Evolutionary conservation across 345 rosid species (phyloP).

Genomic region (Melaleuca quinquenervia): DNA sequence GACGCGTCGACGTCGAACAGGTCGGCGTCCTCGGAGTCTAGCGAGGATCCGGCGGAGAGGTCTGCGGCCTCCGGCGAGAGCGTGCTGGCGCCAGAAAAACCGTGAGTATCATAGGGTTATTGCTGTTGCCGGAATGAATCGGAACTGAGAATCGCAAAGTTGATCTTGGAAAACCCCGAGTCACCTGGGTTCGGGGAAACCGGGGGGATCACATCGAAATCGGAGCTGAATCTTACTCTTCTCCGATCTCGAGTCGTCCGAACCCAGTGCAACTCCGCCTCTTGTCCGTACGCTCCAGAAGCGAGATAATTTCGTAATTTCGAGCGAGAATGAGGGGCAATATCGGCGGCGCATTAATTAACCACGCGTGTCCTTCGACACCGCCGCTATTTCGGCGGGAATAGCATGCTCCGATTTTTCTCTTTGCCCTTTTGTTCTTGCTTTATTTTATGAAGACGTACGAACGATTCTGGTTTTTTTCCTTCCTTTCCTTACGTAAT

Average conservation of each 20-base stretch:
- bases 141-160: conserved; percentile 13
- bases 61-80: conserved; percentile 63
- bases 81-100: conserved; percentile 51
- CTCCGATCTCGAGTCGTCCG: not conserved
- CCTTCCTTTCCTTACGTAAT: not conserved
- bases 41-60: conserved; percentile 79
- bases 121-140: conserved; percentile 16
- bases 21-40: conserved; percentile 71
- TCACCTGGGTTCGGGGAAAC: not conserved
- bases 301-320: conserved; percentile 32
- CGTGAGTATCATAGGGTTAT: conserved; percentile 49
- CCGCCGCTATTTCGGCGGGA: conserved; percentile 84
- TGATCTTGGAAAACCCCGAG: not conserved
- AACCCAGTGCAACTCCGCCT: not conserved
- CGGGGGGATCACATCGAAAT: not conserved
- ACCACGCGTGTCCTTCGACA: conserved; percentile 12
- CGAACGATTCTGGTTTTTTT: not conserved
- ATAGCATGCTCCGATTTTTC: conserved; percentile 45
- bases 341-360: not conserved
- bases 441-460: not conserved
- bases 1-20: conserved; percentile 17
- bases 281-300: conserved; percentile 28
- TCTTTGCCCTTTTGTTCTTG: not conserved
- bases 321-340: conserved; percentile 4
- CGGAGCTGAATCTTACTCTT: not conserved